Evolutionary conservation across 352 stramenopile genomes (phyloP), one percentile per base, ranked within the genome.

Genomic region (Phytophthora idaei): DNA sequence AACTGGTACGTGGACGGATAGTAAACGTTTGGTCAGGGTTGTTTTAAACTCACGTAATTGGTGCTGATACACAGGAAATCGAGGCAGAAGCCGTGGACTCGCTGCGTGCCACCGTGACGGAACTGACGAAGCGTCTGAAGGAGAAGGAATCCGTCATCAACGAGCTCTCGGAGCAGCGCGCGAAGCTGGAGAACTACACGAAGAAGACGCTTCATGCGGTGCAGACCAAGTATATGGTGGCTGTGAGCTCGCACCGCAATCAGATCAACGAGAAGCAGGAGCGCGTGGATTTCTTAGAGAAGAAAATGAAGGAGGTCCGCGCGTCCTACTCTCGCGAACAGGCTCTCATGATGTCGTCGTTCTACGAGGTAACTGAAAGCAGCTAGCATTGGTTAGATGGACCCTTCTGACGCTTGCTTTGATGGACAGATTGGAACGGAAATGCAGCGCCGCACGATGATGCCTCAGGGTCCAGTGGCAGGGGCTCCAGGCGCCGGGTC

Each of bases 141-240:
- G 88, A 94, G 53, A 96, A 96, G 53, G 88, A 96, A 46, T 93
- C 88, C 14, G 62, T 90, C 44, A 96, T 96, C 77, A 96, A 96
- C 61, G 87, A 94, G 61, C 74, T 96, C 15, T 85, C 85, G 3
- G 85, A 94, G 70, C 85, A 96, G 71, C 82, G 86, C 34, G 74
- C 87, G 10, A 96, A 96, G 70, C 79, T 96, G 31, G 89, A 96
- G 67, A 96, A 91, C 44, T 96, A 96, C 79, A 96, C 89, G 5
- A 93, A 93, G 73, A 96, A 96, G 70, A 96, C 89, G 29, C 80
- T 96, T 39, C 85, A 95, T 68, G 86, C 86, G n/a, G 87, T 96
- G 42, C 89, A 96, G 71, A 94, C 84, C 58, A 96, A 96, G 76
- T 96, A 96, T 73, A 94, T 94, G 85, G 87, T 96, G 29, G 85